Conservation (phyloP, 2,329 filamentous ascomycete genomes). For the Diaporthe capsici region DNA sequence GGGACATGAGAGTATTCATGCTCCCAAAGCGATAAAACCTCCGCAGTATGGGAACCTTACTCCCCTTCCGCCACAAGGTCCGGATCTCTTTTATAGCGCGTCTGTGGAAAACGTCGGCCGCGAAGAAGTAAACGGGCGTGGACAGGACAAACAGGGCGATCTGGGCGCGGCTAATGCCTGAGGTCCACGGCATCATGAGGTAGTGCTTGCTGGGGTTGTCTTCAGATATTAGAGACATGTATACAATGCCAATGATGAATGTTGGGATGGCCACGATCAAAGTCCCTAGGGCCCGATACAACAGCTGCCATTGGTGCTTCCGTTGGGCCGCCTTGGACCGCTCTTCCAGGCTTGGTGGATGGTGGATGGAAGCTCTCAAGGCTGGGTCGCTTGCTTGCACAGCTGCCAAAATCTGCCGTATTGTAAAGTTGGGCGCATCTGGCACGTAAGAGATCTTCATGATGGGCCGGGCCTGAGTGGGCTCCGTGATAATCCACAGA, state of each 20-base stretch:
- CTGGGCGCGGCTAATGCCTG: slow-evolving; percentile 81
- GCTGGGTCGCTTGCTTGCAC: slow-evolving; percentile 76
- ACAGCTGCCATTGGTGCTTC: slow-evolving; percentile 76
- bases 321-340: slow-evolving; percentile 80
- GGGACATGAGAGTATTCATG: slow-evolving; percentile 94
- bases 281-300: slow-evolving; percentile 80
- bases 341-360: slow-evolving; percentile 87
- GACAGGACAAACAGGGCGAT: slow-evolving; percentile 85
- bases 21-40: slow-evolving; percentile 94
- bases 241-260: slow-evolving; percentile 89
- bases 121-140: slow-evolving; percentile 89
- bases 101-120: slow-evolving; percentile 86
- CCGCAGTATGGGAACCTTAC: slow-evolving; percentile 78
- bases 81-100: slow-evolving; percentile 84
- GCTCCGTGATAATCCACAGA: slow-evolving; percentile 67
- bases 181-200: slow-evolving; percentile 79
- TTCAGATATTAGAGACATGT: slow-evolving; percentile 83
- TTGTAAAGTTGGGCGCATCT: slow-evolving; percentile 76
- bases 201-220: slow-evolving; percentile 71
- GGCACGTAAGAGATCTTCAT: slow-evolving; percentile 81
- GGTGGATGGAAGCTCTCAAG: slow-evolving; percentile 79
- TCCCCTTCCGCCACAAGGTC: slow-evolving; percentile 82
- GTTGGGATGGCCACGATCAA: slow-evolving; percentile 82
- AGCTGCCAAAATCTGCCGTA: slow-evolving; percentile 79
- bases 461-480: slow-evolving; percentile 74